phyloP scores from a whole-genome alignment of 148 eudicot species.

The Selenicereus undatus region DNA sequence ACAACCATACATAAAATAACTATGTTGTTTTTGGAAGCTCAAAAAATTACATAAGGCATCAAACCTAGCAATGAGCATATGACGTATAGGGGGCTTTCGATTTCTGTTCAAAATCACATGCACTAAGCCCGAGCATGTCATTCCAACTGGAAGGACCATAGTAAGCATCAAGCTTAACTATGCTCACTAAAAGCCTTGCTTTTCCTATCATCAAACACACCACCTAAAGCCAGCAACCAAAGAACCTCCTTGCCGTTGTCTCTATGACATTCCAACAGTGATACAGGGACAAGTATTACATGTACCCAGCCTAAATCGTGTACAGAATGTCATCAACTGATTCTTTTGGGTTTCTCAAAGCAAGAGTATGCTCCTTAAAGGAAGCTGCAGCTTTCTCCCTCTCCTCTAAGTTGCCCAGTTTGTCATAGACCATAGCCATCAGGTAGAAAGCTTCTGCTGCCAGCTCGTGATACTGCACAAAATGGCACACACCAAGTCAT shows the following conservation, averaged over 20 bases:
- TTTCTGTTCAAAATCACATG: not conserved
- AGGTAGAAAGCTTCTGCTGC: constrained; percentile 87
- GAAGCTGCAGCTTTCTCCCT: constrained; percentile 75
- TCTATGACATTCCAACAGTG: not conserved
- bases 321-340: constrained; percentile 29
- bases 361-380: constrained; percentile 56
- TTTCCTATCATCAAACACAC: no score
- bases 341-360: constrained; percentile 53
- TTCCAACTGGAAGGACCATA: not conserved
- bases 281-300: not conserved
- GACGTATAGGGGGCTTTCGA: not conserved
- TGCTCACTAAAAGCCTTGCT: no score
- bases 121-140: not conserved
- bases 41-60: not conserved
- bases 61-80: not conserved
- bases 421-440: constrained; percentile 69
- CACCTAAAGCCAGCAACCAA: no score
- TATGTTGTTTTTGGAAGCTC: not conserved
- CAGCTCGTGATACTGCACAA: constrained; percentile 78
- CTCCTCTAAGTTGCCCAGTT: constrained; percentile 51
- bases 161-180: no score
- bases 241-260: not conserved
- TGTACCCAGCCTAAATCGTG: constrained; percentile 20
- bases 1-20: no score
- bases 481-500: not conserved